Evolutionary conservation across 2,329 filamentous ascomycete species (phyloP), one percentile per base, ranked within the genome.

Genomic region (Fusarium brevicatenulatum): DNA sequence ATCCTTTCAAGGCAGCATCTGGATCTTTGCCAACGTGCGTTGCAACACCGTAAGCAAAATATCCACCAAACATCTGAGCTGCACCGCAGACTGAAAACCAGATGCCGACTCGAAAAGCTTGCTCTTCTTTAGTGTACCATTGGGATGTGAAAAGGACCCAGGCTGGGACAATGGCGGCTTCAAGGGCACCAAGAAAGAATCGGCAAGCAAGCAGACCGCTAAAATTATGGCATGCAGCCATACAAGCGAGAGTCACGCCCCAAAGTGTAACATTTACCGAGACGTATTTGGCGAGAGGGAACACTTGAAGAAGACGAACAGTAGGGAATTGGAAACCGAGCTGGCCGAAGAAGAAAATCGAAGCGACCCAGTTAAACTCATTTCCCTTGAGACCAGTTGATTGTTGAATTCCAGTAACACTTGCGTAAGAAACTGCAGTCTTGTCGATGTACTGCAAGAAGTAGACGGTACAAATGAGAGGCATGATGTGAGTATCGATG

Each of bases 361-460:
- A 74, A 9, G 71, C 71, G 19, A 74, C 80, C 81, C 85, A 85
- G 47, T 82, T 84, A 71, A 85, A 86, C 56, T 83, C 78, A 40
- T 81, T 83, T 8, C 81, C 85, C 9, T 78, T 75, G 0, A 86
- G 79, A 7, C 82, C 76, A 2, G 78, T 76, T 4, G 81, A 80
- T 36, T 74, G 46, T n/a, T 66, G 62, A 4, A 77, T 75, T 2
- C 76, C 76, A 0, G 71, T 77, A 19, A 78, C 74, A 16, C 74
- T 77, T 7, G 76, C 72, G 39, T 77, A 78, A 1, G 74, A 76
- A 5, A 78, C 67, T 15, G 76, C 69, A 3, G 74, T 77, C 52
- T 77, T 78, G 69, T 78, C 76, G 19, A 78, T 76, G 36, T 76
- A 78, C 42, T 78, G 76, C 1, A 77, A 61, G 56, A 74, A 75